phyloP scores from a whole-genome alignment of 495 filamentous ascomycete genomes.

The Aspergillus sclerotioniger region DNA sequence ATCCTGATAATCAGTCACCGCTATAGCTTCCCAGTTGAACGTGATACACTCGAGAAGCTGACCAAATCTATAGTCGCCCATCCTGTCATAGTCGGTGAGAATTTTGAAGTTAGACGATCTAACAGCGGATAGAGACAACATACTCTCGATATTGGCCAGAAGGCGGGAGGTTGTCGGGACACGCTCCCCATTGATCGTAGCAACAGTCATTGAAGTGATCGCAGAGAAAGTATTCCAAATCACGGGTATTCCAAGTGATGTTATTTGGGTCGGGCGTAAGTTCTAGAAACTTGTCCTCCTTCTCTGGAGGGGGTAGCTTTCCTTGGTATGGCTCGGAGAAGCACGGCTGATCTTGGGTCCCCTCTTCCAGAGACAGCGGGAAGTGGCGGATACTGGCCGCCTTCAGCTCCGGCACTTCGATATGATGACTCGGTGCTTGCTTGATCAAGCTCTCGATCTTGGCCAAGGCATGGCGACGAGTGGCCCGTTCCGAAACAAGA shows the following conservation, averaged over 20 bases:
- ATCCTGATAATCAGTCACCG: not conserved
- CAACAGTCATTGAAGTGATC: not conserved
- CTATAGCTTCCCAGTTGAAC: conserved; percentile 1
- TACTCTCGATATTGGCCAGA: not conserved
- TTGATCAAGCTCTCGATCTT: conserved; percentile 1
- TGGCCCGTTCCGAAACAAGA: not conserved
- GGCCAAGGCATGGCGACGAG: not conserved
- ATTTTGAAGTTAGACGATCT: not conserved
- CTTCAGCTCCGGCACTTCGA: not conserved
- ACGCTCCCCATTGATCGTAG: not conserved
- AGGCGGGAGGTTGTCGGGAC: not conserved
- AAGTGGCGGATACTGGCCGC: conserved; percentile 1
- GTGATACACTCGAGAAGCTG: conserved; percentile 1
- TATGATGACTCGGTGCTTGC: not conserved
- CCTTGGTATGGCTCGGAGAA: not conserved
- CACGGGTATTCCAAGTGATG: conserved; percentile 1
- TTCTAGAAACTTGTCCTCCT: conserved; percentile 3
- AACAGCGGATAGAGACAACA: not conserved
- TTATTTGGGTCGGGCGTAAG: not conserved
- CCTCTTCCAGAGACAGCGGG: not conserved
- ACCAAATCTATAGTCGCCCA: conserved; percentile 4
- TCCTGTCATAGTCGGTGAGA: not conserved
- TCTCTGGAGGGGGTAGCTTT: conserved; percentile 2
- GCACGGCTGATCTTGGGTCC: not conserved
- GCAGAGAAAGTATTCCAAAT: not conserved